These are phyloP conservation scores for Globisporangium mamillatum DNA, from an alignment of 352 stramenopile genomes.

Conservation along the genomic window DNA sequence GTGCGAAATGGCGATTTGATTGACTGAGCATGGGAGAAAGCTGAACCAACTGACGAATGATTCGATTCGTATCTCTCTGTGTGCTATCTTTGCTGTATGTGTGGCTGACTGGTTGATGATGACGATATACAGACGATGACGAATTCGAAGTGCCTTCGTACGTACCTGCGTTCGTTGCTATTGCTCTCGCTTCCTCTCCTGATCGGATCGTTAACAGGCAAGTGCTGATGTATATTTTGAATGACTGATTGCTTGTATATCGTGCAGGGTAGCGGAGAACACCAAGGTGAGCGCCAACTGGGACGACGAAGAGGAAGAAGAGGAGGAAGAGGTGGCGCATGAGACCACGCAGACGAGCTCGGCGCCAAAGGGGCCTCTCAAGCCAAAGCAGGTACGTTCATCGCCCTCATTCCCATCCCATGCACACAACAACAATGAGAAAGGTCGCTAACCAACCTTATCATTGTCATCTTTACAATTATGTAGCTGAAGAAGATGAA, in stretches of 20 bases:
- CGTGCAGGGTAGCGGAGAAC: slow-evolving; percentile 32
- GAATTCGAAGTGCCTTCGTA: slow-evolving; percentile 73
- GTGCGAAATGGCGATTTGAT: neutral
- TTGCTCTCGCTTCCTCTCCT: neutral
- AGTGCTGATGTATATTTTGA: neutral
- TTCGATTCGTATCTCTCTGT: neutral
- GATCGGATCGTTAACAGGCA: no score
- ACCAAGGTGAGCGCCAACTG: slow-evolving; percentile 53
- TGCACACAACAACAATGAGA: neutral
- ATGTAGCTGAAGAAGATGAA: slow-evolving; percentile 80
- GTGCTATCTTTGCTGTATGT: neutral
- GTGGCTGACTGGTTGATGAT: neutral
- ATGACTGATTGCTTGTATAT: neutral
- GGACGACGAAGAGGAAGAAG: slow-evolving; percentile 79
- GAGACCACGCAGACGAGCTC: slow-evolving; percentile 22
- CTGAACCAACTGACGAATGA: neutral
- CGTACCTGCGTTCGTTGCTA: neutral
- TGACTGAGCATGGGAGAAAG: neutral
- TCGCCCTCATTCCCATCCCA: neutral
- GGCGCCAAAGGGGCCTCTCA: slow-evolving; percentile 53
- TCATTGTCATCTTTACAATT: neutral
- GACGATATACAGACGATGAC: slow-evolving; percentile 55
- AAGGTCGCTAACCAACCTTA: neutral
- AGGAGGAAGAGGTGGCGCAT: slow-evolving; percentile 40
- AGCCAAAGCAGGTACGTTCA: slow-evolving; percentile 59